These are phyloP conservation scores for Boletus semigastroideus DNA, from an alignment of 1,284 basidiomycete species.

Conservation along the genomic window DNA sequence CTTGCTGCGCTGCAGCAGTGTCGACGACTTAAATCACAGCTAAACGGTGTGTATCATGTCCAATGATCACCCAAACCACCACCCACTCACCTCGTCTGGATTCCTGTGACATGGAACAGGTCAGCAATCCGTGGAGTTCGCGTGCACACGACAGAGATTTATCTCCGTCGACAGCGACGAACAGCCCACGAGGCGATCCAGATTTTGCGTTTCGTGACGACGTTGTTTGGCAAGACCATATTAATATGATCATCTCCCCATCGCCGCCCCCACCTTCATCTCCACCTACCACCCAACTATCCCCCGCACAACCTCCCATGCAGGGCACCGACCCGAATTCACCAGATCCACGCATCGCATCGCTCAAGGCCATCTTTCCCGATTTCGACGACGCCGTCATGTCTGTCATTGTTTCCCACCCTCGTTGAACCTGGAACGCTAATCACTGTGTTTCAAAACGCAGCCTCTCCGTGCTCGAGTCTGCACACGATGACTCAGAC, in stretches of 20 bases:
- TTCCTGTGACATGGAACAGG: slow-evolving; percentile 1
- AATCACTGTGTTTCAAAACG: background rate
- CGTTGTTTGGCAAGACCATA: slow-evolving; percentile 1
- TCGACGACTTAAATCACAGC: slow-evolving; percentile 12
- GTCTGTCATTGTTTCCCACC: slow-evolving; percentile 42
- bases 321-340: background rate
- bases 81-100: background rate
- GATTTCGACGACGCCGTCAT: slow-evolving; percentile 71
- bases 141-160: background rate
- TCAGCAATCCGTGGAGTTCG: slow-evolving; percentile 12
- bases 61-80: background rate
- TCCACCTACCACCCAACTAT: background rate
- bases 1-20: slow-evolving; percentile 18
- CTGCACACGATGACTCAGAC: slow-evolving; percentile 63
- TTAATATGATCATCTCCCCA: slow-evolving; percentile 22
- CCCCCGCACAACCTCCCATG: background rate
- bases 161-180: background rate
- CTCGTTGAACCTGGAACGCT: slow-evolving; percentile 5
- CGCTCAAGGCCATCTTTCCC: slow-evolving; percentile 72
- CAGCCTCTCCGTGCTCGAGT: slow-evolving; percentile 67
- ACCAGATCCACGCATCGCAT: slow-evolving; percentile 50
- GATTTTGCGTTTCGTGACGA: background rate
- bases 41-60: background rate
- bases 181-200: background rate
- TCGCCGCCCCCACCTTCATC: slow-evolving; percentile 11